These are phyloP conservation scores for Nannochloropsis granulata DNA, from an alignment of 108 stramenopile species.

Conservation along the genomic window DNA sequence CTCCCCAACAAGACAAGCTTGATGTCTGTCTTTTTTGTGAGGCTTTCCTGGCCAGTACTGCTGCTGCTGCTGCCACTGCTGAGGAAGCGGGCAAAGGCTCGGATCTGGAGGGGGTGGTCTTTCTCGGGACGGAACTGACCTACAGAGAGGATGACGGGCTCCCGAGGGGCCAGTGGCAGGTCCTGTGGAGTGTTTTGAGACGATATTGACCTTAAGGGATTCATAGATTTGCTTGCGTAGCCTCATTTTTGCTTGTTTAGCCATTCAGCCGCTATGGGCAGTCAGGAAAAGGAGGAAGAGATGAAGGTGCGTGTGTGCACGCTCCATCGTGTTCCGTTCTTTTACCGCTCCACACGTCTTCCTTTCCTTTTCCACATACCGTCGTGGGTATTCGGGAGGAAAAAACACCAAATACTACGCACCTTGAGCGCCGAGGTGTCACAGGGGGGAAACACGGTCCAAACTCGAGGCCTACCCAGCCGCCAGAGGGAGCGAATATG, in stretches of 20 bases:
- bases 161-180: slow-evolving; percentile 12
- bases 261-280: no score
- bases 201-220: not conserved
- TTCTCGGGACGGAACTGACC: slow-evolving; percentile 99
- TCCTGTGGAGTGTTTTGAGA: not conserved
- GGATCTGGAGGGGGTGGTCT: slow-evolving; percentile 74
- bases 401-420: not conserved
- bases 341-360: no score
- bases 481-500: slow-evolving; percentile 49
- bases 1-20: slow-evolving; percentile 73
- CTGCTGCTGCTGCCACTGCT: not conserved
- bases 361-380: no score
- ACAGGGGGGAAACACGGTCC: slow-evolving; percentile 75
- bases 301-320: no score
- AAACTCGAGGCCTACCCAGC: slow-evolving; percentile 23
- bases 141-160: slow-evolving; percentile 57
- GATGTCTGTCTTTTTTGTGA: slow-evolving; percentile 42
- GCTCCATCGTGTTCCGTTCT: no score
- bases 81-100: slow-evolving; percentile 22
- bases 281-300: no score
- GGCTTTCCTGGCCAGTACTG: not conserved
- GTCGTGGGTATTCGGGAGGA: no score
- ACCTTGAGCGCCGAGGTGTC: slow-evolving; percentile 45
- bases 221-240: no score
- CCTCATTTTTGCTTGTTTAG: no score